Evolutionary conservation across 2,329 filamentous ascomycete genomes (phyloP).

Genomic region (Penicillium sp.): DNA sequence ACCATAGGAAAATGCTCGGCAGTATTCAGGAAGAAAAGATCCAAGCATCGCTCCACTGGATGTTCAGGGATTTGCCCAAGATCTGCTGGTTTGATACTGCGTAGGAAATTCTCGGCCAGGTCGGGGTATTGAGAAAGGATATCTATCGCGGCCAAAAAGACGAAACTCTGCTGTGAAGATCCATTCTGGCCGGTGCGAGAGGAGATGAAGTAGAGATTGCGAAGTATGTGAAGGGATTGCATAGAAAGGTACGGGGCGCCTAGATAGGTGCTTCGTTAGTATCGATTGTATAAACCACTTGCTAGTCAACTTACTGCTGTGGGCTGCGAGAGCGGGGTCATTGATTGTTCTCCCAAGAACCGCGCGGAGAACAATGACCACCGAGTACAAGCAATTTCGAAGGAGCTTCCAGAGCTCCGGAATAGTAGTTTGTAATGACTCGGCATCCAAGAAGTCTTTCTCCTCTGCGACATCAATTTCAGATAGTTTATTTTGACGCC

Average conservation of each 20-base stretch:
- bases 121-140: conserved; percentile 70
- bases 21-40: conserved; percentile 84
- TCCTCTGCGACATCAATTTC: conserved; percentile 71
- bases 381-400: conserved; percentile 72
- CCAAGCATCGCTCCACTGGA: conserved; percentile 70
- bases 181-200: conserved; percentile 68
- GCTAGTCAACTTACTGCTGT: conserved; percentile 45
- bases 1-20: conserved; percentile 78
- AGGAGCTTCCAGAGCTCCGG: conserved; percentile 74
- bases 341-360: conserved; percentile 66
- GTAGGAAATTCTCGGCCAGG: conserved; percentile 66
- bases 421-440: conserved; percentile 66
- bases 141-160: conserved; percentile 79
- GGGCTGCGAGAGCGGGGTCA: conserved; percentile 55
- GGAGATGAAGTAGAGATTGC: conserved; percentile 80
- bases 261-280: conserved; percentile 11
- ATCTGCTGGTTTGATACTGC: conserved; percentile 59
- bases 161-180: conserved; percentile 83
- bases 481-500: conserved; percentile 73
- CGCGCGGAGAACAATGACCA: conserved; percentile 72
- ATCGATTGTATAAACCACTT: background rate
- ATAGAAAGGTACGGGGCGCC: conserved; percentile 67
- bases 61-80: conserved; percentile 60
- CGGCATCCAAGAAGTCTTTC: conserved; percentile 59
- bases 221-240: conserved; percentile 70